These are phyloP conservation scores for Cucurbita ficifolia DNA, from an alignment of 306 rosid species.

Conservation along the genomic window DNA sequence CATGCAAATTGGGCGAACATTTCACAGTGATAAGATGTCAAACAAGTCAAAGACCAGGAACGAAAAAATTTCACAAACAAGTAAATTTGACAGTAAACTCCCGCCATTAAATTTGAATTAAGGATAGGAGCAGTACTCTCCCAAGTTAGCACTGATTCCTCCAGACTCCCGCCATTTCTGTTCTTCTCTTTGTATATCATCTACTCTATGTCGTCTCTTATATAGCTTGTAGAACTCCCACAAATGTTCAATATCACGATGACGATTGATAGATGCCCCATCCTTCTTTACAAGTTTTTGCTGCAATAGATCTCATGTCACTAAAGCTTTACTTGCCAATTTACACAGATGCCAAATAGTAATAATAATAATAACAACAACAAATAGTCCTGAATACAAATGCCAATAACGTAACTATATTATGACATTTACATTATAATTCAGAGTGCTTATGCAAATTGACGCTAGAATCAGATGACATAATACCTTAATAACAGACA, in stretches of 20 bases:
- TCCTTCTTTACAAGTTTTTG: slow-evolving; percentile 79
- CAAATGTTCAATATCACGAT: slow-evolving; percentile 62
- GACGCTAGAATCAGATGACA: background rate
- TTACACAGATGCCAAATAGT: background rate
- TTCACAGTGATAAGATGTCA: background rate
- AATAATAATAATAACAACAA: background rate
- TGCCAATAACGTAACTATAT: background rate
- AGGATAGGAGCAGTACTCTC: slow-evolving; percentile 48
- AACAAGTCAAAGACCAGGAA: background rate
- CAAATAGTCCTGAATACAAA: background rate
- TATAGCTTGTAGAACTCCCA: slow-evolving; percentile 76
- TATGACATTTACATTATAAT: background rate
- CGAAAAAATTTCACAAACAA: background rate
- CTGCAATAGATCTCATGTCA: slow-evolving; percentile 27
- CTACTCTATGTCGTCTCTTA: slow-evolving; percentile 58
- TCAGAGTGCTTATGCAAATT: background rate
- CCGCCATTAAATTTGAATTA: background rate
- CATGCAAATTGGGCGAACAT: background rate
- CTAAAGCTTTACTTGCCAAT: background rate
- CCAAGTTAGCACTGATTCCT: slow-evolving; percentile 53
- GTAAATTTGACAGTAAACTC: background rate
- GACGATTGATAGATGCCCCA: slow-evolving; percentile 65
- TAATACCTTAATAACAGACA: slow-evolving; percentile 84
- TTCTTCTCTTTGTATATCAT: slow-evolving; percentile 69
- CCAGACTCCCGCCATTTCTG: slow-evolving; percentile 74